A percentile compares a stretch with the other conserved stretches of the same genome.
phyloP scores from a whole-genome alignment of 495 filamentous ascomycete species.

The Cairneyella variabilis region DNA sequence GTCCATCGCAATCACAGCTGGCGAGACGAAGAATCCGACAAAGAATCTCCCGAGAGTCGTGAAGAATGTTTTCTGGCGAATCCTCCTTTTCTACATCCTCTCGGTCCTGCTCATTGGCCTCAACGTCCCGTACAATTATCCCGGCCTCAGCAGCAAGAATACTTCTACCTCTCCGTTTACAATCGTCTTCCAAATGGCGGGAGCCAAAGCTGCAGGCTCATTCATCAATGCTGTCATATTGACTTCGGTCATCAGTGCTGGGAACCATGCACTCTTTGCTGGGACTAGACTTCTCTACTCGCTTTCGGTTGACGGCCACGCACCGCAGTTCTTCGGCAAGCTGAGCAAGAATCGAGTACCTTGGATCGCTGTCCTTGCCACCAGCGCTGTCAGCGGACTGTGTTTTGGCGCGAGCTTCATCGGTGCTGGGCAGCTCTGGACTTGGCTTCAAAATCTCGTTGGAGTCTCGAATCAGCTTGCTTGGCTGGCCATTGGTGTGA shows the following conservation, averaged over 20 bases:
- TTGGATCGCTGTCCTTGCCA: conserved; percentile 55
- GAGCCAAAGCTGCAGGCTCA: conserved; percentile 56
- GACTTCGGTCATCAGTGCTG: conserved; percentile 67
- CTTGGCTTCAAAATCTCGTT: conserved; percentile 41
- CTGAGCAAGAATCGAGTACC: conserved; percentile 55
- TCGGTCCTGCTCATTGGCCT: conserved; percentile 59
- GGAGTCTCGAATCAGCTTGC: conserved; percentile 61
- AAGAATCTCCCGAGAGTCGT: conserved; percentile 76
- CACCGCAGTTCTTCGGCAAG: conserved; percentile 48
- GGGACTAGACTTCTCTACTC: conserved; percentile 62
- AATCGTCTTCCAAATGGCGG: conserved; percentile 62
- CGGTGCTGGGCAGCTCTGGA: conserved; percentile 43
- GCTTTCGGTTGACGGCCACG: conserved; percentile 55
- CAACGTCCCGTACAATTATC: conserved; percentile 50
- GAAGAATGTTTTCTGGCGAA: conserved; percentile 54
- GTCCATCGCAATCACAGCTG: conserved; percentile 53
- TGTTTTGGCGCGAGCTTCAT: conserved; percentile 61
- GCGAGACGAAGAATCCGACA: conserved; percentile 70
- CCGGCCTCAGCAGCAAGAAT: conserved; percentile 35
- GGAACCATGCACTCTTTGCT: conserved; percentile 59
- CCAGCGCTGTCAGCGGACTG: conserved; percentile 49
- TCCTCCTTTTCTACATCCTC: conserved; percentile 77
- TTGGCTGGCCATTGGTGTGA: conserved; percentile 56
- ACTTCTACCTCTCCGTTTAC: conserved; percentile 61
- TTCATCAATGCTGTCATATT: conserved; percentile 68